phyloP scores from a whole-genome alignment of 2,329 filamentous ascomycete genomes.

The Alternaria atra region DNA sequence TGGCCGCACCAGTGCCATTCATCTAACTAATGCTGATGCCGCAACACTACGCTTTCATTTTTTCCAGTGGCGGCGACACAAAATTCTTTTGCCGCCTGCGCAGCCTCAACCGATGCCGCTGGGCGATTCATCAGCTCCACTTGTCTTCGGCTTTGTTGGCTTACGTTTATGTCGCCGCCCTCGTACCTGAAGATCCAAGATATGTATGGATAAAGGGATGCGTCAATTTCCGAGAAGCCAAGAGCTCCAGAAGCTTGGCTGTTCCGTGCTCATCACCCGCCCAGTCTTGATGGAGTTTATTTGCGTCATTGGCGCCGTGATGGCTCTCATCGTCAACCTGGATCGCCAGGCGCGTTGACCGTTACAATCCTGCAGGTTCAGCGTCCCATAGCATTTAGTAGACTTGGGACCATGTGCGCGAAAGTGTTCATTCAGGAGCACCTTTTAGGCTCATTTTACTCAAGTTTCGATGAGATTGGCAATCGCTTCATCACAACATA shows the following conservation, averaged over 20 bases:
- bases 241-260: slow-evolving; percentile 24
- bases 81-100: slow-evolving; percentile 14
- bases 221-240: slow-evolving; percentile 19
- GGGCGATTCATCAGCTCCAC: slow-evolving; percentile 7
- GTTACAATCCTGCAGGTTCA: not conserved
- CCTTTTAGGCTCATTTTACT: not conserved
- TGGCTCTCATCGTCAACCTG: not conserved
- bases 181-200: slow-evolving; percentile 17
- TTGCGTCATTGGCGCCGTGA: slow-evolving; percentile 12
- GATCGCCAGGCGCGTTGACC: not conserved
- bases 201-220: slow-evolving; percentile 9
- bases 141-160: slow-evolving; percentile 9
- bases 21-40: slow-evolving; percentile 5
- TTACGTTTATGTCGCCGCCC: slow-evolving; percentile 5
- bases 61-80: slow-evolving; percentile 11
- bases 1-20: slow-evolving; percentile 4
- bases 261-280: slow-evolving; percentile 13
- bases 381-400: not conserved
- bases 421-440: not conserved
- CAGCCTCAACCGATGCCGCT: slow-evolving; percentile 19
- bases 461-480: not conserved
- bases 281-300: not conserved
- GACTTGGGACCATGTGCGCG: not conserved
- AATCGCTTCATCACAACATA: not conserved
- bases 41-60: slow-evolving; percentile 13